These are phyloP conservation scores for Fusarium sp. DNA, from an alignment of 2,329 filamentous ascomycete genomes.

Conservation along the genomic window DNA sequence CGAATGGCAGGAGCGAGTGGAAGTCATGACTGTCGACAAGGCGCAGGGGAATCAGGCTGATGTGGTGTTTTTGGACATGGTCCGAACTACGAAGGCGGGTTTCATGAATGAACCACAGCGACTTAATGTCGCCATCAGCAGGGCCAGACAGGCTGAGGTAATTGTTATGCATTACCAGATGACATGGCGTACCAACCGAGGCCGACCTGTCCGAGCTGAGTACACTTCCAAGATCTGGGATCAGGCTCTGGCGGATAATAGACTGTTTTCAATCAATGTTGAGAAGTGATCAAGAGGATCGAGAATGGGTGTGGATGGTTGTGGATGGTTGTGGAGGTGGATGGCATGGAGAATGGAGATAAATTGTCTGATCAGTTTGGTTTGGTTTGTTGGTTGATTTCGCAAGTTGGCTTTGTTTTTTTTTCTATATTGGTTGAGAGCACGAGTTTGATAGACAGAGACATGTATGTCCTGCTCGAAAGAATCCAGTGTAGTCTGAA, in stretches of 20 bases:
- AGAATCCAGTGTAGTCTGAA: slow-evolving; percentile 9
- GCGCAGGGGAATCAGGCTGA: slow-evolving; percentile 63
- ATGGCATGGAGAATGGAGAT: not conserved
- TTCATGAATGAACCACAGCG: slow-evolving; percentile 60
- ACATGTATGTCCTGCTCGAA: not conserved
- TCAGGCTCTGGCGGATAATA: slow-evolving; percentile 40
- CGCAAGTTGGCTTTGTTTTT: slow-evolving; percentile 16
- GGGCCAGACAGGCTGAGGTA: slow-evolving; percentile 59
- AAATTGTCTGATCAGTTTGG: slow-evolving; percentile 13
- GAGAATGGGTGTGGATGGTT: not conserved
- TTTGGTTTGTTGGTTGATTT: slow-evolving; percentile 13
- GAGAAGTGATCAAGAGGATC: not conserved
- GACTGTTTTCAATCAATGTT: slow-evolving; percentile 38
- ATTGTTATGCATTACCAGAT: slow-evolving; percentile 58
- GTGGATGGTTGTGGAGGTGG: not conserved
- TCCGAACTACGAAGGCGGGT: slow-evolving; percentile 52
- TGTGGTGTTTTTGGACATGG: slow-evolving; percentile 61
- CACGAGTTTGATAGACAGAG: not conserved
- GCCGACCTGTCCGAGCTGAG: slow-evolving; percentile 27
- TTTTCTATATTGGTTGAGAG: slow-evolving; percentile 3
- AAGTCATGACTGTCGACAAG: slow-evolving; percentile 59
- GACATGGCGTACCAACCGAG: slow-evolving; percentile 37
- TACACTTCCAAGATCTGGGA: slow-evolving; percentile 50
- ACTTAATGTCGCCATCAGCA: slow-evolving; percentile 60
- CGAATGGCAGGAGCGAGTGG: slow-evolving; percentile 48